Base-by-base conservation (phyloP, 768 basidiomycete species). In the Termitomyces sp. region DNA sequence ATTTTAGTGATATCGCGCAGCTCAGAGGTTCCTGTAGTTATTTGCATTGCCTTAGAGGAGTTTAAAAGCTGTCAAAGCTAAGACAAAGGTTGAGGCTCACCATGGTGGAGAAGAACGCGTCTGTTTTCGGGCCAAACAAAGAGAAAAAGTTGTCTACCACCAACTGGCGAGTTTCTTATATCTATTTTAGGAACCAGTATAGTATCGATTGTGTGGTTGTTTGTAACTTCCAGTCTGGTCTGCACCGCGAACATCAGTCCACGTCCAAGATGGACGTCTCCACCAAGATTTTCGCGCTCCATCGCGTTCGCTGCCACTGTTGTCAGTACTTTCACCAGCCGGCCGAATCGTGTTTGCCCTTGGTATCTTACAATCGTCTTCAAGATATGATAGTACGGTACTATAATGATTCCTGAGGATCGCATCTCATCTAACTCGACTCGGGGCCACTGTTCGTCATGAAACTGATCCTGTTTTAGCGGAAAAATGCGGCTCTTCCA, bases 1-100 rank as follows among this genome's bases (percentile, higher is more conserved):
- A 93, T 91, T 79, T 90, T 91, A 53, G 90, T 91, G 56, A 92
- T 87, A 64, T 93, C 91, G 57, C 90, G 81, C 56, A 93, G 70
- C 68, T 92, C 88, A 41, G 87, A 83, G 45, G 86, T 84, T 40
- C 86, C 87, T 59, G 89, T 85, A 1, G 85, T 72, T 63, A 93
- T 93, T 67, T 88, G 82, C 67, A 87, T 79, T 12, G 85, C 82
- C 61, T 62, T 26, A 2, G 17, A 38, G 9, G 28, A 32, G 8
- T 22, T 53, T 17, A 35, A 19, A 15, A 24, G 1, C 4, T 3
- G 17, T 49, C 41, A 47, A 44, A 34, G 45, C 35, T n/a, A 30
- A 15, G 42, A 3, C 28, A n/a, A n/a, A n/a, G 11, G 32, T 24
- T 5, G 24, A 35, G 8, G 32, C 47, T 55, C 34, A 55, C 54